phyloP scores from a whole-genome alignment of 495 filamentous ascomycete species.

The Penicillium fimorum region DNA sequence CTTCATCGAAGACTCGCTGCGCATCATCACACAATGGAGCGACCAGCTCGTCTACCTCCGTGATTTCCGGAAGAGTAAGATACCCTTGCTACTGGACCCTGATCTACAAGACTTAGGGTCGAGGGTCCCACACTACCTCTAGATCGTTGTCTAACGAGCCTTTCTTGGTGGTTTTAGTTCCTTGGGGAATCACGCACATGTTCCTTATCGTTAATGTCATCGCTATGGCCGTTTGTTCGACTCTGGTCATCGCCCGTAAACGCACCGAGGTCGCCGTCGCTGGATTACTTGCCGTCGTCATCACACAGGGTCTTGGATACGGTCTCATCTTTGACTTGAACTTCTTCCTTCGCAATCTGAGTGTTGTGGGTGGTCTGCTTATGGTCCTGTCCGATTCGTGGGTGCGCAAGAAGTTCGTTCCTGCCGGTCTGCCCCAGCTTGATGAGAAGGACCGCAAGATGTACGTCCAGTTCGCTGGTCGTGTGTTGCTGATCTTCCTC shows the following conservation, averaged over 20 bases:
- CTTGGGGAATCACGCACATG: constrained; percentile 82
- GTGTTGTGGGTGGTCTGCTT: constrained; percentile 91
- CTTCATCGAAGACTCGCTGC: constrained; percentile 92
- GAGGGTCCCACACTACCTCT: not conserved
- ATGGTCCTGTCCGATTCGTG: constrained; percentile 98
- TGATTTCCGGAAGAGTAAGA: constrained; percentile 88
- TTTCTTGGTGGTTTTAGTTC: constrained; percentile 56
- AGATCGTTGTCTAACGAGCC: constrained; percentile 18
- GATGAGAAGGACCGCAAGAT: constrained; percentile 99
- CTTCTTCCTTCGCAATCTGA: constrained; percentile 98
- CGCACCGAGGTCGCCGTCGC: constrained; percentile 88
- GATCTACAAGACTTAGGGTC: constrained; percentile 2
- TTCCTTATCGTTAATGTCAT: constrained; percentile 91
- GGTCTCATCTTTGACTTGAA: constrained; percentile 98
- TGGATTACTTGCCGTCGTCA: constrained; percentile 84
- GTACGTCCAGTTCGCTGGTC: constrained; percentile 97
- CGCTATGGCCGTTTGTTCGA: constrained; percentile 80
- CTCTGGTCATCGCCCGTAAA: constrained; percentile 85
- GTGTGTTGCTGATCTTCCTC: constrained; percentile 94
- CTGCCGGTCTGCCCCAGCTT: constrained; percentile 86
- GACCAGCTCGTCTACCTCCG: constrained; percentile 92
- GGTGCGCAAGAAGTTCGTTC: constrained; percentile 96
- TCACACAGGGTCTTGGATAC: constrained; percentile 96
- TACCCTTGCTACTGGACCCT: constrained; percentile 14
- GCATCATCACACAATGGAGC: constrained; percentile 96